Evolutionary conservation across 768 basidiomycete species (phyloP).

Genomic region (Lactarius hengduanensis): DNA sequence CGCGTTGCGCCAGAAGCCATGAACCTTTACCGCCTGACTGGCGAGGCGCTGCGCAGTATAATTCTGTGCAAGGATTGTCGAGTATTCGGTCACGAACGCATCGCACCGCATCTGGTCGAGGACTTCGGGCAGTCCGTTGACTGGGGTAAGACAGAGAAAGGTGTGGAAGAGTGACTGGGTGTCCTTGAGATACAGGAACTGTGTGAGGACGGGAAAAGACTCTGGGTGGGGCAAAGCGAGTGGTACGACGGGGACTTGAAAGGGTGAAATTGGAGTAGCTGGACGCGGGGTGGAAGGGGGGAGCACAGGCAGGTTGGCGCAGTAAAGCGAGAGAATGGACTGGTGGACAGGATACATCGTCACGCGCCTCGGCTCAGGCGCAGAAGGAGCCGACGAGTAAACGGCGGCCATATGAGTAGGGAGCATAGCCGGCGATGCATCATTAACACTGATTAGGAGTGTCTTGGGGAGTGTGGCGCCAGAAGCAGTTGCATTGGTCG

Average conservation of each 20-base stretch:
- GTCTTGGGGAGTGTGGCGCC: conserved; percentile 23
- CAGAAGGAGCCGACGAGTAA: conserved; percentile 24
- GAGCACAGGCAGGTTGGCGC: conserved; percentile 59
- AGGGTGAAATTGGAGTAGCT: conserved; percentile 34
- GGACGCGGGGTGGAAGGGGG: conserved; percentile 38
- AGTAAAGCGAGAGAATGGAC: conserved; percentile 66
- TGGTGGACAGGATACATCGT: conserved; percentile 64
- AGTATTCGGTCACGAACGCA: conserved; percentile 20
- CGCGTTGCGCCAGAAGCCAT: conserved; percentile 53
- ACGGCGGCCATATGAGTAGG: conserved; percentile 29
- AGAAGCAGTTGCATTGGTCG: conserved; percentile 18
- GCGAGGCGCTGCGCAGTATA: conserved; percentile 38
- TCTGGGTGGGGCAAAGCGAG: conserved; percentile 61
- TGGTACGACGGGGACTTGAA: conserved; percentile 56
- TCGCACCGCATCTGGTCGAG: conserved; percentile 18
- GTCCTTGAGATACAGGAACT: conserved; percentile 68
- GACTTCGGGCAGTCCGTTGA: conserved; percentile 24
- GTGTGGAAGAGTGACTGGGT: conserved; percentile 48
- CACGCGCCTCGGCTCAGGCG: conserved; percentile 16
- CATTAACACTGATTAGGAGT: conserved; percentile 15
- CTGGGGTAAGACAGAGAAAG: conserved; percentile 38
- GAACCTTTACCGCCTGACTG: conserved; percentile 37
- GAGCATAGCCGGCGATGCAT: background rate
- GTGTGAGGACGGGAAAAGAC: conserved; percentile 56
- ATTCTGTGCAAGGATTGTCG: conserved; percentile 31